Conservation (phyloP, 345 rosid genomes). For the Populus davidiana region DNA sequence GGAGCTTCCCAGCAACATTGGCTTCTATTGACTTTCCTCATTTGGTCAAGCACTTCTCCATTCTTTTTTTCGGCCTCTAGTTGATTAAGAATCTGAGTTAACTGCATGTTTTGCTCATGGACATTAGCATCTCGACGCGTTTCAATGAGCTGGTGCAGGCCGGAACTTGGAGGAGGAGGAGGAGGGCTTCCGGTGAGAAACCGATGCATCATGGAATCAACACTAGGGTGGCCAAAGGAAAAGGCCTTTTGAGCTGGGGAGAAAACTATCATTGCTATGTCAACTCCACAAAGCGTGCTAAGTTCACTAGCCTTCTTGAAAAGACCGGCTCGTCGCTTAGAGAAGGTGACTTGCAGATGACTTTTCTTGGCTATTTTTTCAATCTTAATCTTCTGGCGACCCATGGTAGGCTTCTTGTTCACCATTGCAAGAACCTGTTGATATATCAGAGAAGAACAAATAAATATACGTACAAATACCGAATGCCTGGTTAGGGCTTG, state of each 20-base stretch:
- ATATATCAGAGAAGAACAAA: too few relatives aligned
- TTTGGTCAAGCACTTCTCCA: slow-evolving; percentile 19
- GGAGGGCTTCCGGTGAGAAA: slow-evolving; percentile 26
- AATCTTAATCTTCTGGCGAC: slow-evolving; percentile 31
- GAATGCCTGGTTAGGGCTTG: too few relatives aligned
- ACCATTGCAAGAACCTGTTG: neutral
- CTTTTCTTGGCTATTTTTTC: slow-evolving; percentile 32
- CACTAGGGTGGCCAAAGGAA: slow-evolving; percentile 60
- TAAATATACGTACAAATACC: too few relatives aligned
- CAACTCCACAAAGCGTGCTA: slow-evolving; percentile 45
- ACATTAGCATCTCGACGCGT: slow-evolving; percentile 30
- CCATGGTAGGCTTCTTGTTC: slow-evolving; percentile 18
- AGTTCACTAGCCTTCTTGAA: slow-evolving; percentile 62
- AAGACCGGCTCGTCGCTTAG: slow-evolving; percentile 48
- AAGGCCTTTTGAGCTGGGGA: slow-evolving; percentile 49
- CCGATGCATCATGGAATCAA: slow-evolving; percentile 29
- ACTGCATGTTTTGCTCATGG: slow-evolving; percentile 27
- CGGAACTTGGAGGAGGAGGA: neutral
- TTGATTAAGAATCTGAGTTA: slow-evolving; percentile 17
- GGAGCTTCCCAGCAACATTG: slow-evolving; percentile 35
- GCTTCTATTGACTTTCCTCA: slow-evolving; percentile 7
- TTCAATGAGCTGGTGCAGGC: slow-evolving; percentile 18
- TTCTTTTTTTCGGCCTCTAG: slow-evolving; percentile 32
- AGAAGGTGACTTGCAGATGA: slow-evolving; percentile 52
- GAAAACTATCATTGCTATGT: slow-evolving; percentile 41